Conservation (phyloP, 2,329 filamentous ascomycete species). For the Capronia epimyces region DNA sequence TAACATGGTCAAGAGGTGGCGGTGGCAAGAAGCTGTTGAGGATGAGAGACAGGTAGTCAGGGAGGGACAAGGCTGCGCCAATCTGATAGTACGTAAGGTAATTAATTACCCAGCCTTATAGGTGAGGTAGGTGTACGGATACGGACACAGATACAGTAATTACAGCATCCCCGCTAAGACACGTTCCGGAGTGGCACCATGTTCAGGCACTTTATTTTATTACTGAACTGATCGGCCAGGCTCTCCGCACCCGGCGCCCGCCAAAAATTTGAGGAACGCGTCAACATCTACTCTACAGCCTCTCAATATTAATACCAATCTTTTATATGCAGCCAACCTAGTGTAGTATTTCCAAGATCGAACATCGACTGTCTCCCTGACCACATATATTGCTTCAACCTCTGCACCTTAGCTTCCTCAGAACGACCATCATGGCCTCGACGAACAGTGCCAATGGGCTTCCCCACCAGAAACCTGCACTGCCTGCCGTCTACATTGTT, state of each 20-base stretch:
- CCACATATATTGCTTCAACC: too few species aligned
- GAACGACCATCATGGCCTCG: slow-evolving; percentile 15
- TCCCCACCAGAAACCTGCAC: slow-evolving; percentile 39
- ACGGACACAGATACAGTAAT: too few species aligned
- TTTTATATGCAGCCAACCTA: not conserved
- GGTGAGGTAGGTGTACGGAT: too few species aligned
- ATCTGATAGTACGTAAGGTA: not conserved
- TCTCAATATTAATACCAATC: not conserved
- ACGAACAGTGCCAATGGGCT: slow-evolving; percentile 27
- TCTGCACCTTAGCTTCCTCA: not conserved
- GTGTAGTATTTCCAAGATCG: not conserved
- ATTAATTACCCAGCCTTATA: too few species aligned
- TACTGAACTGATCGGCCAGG: not conserved
- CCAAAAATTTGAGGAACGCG: slow-evolving; percentile 13
- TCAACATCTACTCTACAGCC: not conserved
- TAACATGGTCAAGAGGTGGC: too few species aligned
- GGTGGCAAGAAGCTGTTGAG: not conserved
- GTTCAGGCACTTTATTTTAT: not conserved
- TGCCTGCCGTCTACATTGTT: slow-evolving; percentile 91
- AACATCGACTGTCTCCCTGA: too few species aligned
- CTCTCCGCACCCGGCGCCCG: slow-evolving; percentile 6
- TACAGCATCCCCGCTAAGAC: too few species aligned
- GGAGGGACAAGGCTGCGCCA: not conserved
- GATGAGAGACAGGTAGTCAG: not conserved
- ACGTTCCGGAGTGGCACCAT: slow-evolving; percentile 2